These are phyloP conservation scores for Colletotrichum acutatum DNA, from an alignment of 2,329 filamentous ascomycete species.

Conservation along the genomic window DNA sequence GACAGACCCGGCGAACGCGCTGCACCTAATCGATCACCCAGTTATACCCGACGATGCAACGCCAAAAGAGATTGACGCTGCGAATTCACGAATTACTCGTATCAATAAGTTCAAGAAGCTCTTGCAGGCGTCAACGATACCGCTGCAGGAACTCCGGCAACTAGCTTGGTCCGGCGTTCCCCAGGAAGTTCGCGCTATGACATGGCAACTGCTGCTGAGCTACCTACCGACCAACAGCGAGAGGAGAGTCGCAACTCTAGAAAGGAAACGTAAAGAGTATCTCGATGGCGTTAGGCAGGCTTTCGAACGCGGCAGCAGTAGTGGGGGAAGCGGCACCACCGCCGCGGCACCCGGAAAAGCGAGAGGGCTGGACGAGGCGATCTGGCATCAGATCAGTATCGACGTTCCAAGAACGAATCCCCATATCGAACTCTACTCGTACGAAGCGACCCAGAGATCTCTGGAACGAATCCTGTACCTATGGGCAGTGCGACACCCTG, in stretches of 20 bases:
- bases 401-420: conserved; percentile 97
- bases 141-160: conserved; percentile 83
- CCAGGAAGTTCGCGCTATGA: conserved; percentile 95
- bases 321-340: conserved; percentile 50
- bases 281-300: conserved; percentile 86
- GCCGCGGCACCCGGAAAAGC: conserved; percentile 53
- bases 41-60: conserved; percentile 77
- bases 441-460: conserved; percentile 94
- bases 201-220: conserved; percentile 96
- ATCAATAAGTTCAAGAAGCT: conserved; percentile 99
- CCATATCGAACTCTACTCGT: conserved; percentile 93
- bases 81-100: conserved; percentile 87
- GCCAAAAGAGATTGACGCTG: conserved; percentile 85
- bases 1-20: conserved; percentile 84
- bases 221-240: conserved; percentile 98
- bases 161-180: conserved; percentile 95
- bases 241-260: conserved; percentile 86
- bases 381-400: conserved; percentile 99
- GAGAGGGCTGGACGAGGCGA: conserved; percentile 88
- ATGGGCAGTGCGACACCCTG: conserved; percentile 97
- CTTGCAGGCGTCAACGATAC: conserved; percentile 90
- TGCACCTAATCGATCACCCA: conserved; percentile 93
- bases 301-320: conserved; percentile 67
- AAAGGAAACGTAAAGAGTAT: conserved; percentile 96
- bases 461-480: conserved; percentile 95